Evolutionary conservation across 2,329 filamentous ascomycete species (phyloP).

Genomic region (Penicillium sp.): DNA sequence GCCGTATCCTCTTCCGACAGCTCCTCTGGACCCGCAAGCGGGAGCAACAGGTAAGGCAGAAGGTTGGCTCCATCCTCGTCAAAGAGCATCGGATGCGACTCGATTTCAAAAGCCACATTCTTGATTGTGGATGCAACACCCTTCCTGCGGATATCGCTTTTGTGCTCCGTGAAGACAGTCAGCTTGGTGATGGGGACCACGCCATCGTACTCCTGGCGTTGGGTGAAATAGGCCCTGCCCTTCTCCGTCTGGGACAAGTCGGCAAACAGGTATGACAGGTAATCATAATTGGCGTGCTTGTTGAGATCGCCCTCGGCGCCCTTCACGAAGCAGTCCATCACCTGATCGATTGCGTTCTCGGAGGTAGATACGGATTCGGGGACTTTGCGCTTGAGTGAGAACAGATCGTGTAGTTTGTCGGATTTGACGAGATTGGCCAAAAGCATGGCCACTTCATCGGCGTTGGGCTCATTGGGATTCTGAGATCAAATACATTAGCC

Average conservation of each 20-base stretch:
- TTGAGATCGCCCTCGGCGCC: slow-evolving; percentile 81
- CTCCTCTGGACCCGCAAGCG: slow-evolving; percentile 83
- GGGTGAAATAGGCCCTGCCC: slow-evolving; percentile 72
- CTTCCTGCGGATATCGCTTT: slow-evolving; percentile 76
- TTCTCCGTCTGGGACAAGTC: slow-evolving; percentile 81
- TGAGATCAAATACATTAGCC: slow-evolving; percentile 13
- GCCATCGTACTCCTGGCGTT: slow-evolving; percentile 70
- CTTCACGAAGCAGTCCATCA: slow-evolving; percentile 95
- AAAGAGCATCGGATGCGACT: slow-evolving; percentile 69
- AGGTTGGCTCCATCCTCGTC: slow-evolving; percentile 73
- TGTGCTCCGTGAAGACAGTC: slow-evolving; percentile 90
- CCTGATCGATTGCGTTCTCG: slow-evolving; percentile 76
- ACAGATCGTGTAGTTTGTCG: slow-evolving; percentile 67
- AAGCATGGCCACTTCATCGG: slow-evolving; percentile 84
- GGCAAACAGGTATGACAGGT: slow-evolving; percentile 90
- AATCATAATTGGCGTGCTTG: slow-evolving; percentile 82
- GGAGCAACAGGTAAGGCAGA: slow-evolving; percentile 82
- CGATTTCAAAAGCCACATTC: slow-evolving; percentile 82
- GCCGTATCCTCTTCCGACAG: slow-evolving; percentile 83
- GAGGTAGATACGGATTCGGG: slow-evolving; percentile 72
- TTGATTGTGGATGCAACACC: slow-evolving; percentile 98
- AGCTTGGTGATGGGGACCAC: slow-evolving; percentile 91
- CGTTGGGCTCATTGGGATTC: slow-evolving; percentile 68
- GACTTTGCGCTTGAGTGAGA: slow-evolving; percentile 65
- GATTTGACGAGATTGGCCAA: slow-evolving; percentile 88